A percentile compares a stretch with the other conserved stretches of the same genome.
Evolutionary conservation across 176 grass and related monocot species (phyloP).

Genomic region (Melocanna baccifera): DNA sequence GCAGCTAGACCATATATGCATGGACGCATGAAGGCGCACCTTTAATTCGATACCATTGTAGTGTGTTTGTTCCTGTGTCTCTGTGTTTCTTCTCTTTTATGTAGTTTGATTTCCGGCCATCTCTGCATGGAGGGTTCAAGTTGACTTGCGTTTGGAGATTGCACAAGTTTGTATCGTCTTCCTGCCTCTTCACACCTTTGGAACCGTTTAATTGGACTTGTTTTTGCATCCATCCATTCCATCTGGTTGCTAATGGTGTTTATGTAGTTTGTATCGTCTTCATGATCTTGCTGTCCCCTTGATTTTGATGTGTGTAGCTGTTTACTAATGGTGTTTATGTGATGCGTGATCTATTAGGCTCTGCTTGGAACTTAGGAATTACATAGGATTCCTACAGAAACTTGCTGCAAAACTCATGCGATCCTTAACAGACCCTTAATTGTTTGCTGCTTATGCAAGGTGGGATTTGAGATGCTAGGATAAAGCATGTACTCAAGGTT

Average conservation of each 20-base stretch:
- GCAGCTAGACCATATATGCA: conserved; percentile 3
- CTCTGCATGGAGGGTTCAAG: conserved; percentile 3
- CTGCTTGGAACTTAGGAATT: background rate
- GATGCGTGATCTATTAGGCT: background rate
- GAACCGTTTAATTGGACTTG: background rate
- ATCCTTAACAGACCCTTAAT: too few relatives aligned
- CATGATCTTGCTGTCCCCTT: background rate
- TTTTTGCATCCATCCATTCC: background rate
- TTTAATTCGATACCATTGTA: background rate
- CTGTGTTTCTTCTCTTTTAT: background rate
- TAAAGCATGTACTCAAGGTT: background rate
- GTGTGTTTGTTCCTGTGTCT: background rate
- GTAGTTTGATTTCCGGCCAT: background rate
- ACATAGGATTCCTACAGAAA: background rate
- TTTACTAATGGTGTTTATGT: background rate
- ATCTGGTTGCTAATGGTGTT: too few relatives aligned
- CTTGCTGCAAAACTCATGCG: background rate
- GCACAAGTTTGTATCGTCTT: background rate
- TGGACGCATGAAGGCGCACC: background rate
- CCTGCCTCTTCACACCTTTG: background rate
- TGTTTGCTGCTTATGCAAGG: too few relatives aligned
- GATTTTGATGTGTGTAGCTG: background rate
- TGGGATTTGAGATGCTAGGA: background rate
- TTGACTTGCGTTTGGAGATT: background rate
- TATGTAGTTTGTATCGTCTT: too few relatives aligned